Percentiles rank a stretch among this genome's conserved stretches.
phyloP scores from a whole-genome alignment of 1,284 basidiomycete genomes.

The Hypsizygus ulmarius region DNA sequence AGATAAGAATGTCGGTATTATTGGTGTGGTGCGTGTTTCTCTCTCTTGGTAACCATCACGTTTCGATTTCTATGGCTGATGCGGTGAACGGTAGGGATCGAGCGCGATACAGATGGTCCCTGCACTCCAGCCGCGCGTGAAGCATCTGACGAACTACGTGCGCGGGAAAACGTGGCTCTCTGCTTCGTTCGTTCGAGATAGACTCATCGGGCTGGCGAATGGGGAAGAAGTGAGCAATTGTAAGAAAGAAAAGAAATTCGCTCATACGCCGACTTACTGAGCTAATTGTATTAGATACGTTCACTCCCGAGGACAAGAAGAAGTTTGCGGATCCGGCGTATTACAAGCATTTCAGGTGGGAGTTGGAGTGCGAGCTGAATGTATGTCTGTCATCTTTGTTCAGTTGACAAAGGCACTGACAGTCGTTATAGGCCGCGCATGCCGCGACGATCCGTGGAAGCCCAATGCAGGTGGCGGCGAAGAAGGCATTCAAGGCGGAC shows the following conservation, averaged over 20 bases:
- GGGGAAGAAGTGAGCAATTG: slow-evolving; percentile 42
- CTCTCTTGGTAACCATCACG: too few species aligned
- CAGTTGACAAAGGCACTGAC: neutral
- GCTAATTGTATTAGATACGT: slow-evolving; percentile 34
- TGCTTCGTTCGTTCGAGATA: slow-evolving; percentile 43
- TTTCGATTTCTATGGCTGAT: too few species aligned
- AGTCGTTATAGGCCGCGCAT: slow-evolving; percentile 41
- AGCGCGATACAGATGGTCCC: slow-evolving; percentile 66
- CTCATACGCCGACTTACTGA: neutral
- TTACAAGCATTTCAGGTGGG: slow-evolving; percentile 50
- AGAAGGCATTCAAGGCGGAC: slow-evolving; percentile 38
- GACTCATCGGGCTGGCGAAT: slow-evolving; percentile 36
- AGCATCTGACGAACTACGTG: slow-evolving; percentile 54
- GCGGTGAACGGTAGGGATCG: slow-evolving; percentile 44
- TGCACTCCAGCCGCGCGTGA: slow-evolving; percentile 52
- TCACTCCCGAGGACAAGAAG: slow-evolving; percentile 53
- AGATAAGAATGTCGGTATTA: slow-evolving; percentile 56
- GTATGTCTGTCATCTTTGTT: slow-evolving; percentile 29
- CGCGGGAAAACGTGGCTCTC: slow-evolving; percentile 64
- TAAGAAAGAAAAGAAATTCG: slow-evolving; percentile 25
- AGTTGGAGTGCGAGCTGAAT: slow-evolving; percentile 52
- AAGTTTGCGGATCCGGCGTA: slow-evolving; percentile 46
- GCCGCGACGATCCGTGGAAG: slow-evolving; percentile 43
- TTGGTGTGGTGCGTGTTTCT: slow-evolving; percentile 49
- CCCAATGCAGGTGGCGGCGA: slow-evolving; percentile 39